Evolutionary conservation across 2,329 filamentous ascomycete genomes (phyloP), one percentile per base, ranked within the genome.

Genomic region (Venturia pyrina): DNA sequence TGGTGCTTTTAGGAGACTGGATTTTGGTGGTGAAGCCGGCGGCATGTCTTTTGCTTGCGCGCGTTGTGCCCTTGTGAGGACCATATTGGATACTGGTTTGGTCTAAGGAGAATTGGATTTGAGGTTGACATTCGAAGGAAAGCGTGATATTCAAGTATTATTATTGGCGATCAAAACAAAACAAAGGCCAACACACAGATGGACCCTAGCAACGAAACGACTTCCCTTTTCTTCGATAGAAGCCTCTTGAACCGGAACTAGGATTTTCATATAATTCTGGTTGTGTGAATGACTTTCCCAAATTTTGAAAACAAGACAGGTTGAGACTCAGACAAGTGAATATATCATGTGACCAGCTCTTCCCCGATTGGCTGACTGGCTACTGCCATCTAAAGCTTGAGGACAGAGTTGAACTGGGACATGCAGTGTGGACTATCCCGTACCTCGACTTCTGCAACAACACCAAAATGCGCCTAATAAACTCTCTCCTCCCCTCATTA

Each of bases 61-160:
- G 37, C 63, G 63, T 34, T 65, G 63, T 32, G 63, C 63, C 21
- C 63, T 46, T 59, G 63, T 65, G 32, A 65, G 63, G 37, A 65
- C 63, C 63, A 65, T 65, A 19, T 57, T 59, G 46, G 32, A 13
- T 24, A 37, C 24, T 59, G 28, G 28, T 37, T 19, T 28, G 24
- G 53, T 34, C 28, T 11, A 19, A 34, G 53, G 13, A 37, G 34
- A n/a, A 37, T 57, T 57, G 53, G 8, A 34, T 10, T 37, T 57
- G 53, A 19, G n/a, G 53, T n/a, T 57, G 53, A 57, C 4, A 28
- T 2, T 28, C 28, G 24, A 3, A 19, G 17, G 53, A 57, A 57
- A 57, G 53, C 21, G 46, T 21, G 46, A 13, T 50, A 50, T 28
- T 13, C 5, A 28, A 13, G 17, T 48, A 50, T 21, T 48, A 21